Conservation (phyloP, 169 alveolate genomes). For the Ichthyophthirius multifiliis region DNA sequence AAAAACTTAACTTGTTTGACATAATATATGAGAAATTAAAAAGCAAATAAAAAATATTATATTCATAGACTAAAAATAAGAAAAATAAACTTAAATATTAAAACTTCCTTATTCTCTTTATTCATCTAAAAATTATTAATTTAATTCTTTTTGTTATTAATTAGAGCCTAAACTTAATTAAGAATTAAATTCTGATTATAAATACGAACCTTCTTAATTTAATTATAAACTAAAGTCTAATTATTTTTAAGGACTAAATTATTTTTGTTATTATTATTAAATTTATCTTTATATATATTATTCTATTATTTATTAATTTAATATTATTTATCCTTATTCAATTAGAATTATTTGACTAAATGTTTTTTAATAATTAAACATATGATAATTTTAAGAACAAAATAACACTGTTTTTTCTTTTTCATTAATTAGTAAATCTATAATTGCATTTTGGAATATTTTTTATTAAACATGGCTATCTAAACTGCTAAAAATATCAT, state of each 20-base stretch:
- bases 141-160: slow-evolving; percentile 5
- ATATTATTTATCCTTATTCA: too few species aligned
- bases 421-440: background rate
- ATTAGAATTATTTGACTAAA: too few species aligned
- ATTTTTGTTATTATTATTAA: too few species aligned
- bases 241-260: too few species aligned
- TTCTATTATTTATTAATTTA: too few species aligned
- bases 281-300: too few species aligned
- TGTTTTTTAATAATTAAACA: too few species aligned
- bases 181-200: too few species aligned
- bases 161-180: too few species aligned
- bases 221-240: too few species aligned
- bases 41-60: slow-evolving; percentile 17
- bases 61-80: slow-evolving; percentile 44
- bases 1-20: slow-evolving; percentile 25
- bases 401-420: slow-evolving; percentile 20
- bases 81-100: slow-evolving; percentile 22
- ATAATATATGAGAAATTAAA: slow-evolving; percentile 27
- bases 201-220: too few species aligned
- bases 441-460: slow-evolving; percentile 16
- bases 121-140: background rate
- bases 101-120: slow-evolving; percentile 2
- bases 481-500: slow-evolving; percentile 41
- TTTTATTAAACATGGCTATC: slow-evolving; percentile 20
- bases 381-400: too few species aligned